phyloP scores from a whole-genome alignment of 257 asterid species.

The Nicotiana tabacum region DNA sequence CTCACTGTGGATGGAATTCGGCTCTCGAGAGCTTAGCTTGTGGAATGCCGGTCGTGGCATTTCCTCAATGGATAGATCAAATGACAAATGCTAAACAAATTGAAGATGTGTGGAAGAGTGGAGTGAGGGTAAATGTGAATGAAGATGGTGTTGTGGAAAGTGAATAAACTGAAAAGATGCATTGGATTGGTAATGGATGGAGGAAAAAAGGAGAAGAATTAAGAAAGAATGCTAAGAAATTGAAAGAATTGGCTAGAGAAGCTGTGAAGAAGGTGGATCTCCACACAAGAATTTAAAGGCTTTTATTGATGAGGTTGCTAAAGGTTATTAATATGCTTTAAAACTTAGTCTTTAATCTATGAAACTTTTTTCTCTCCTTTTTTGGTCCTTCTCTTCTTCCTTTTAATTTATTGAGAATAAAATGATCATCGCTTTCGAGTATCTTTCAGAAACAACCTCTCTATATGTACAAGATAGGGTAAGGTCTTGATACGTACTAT shows the following conservation, averaged over 20 bases:
- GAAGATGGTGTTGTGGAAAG: constrained; percentile 21
- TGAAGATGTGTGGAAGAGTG: constrained; percentile 24
- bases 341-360: too few relatives aligned
- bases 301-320: constrained; percentile 9
- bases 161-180: constrained; percentile 18
- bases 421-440: too few relatives aligned
- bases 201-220: constrained; percentile 10
- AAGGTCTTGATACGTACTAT: too few relatives aligned
- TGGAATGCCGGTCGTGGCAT: constrained; percentile 28
- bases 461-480: too few relatives aligned
- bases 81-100: constrained; percentile 26
- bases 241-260: constrained; percentile 21
- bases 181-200: constrained; percentile 20
- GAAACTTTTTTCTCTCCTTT: rapidly evolving
- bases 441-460: too few relatives aligned
- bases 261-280: constrained; percentile 26
- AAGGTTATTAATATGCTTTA: neutral
- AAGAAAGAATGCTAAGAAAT: constrained; percentile 16
- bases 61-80: constrained; percentile 32
- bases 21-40: constrained; percentile 21
- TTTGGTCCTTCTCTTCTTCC: neutral
- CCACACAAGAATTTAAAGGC: constrained; percentile 14
- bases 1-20: constrained; percentile 41
- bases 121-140: constrained; percentile 12
- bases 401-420: neutral